Conservation (phyloP, 2,329 filamentous ascomycete species). For the Thermoascus crustaceus region DNA sequence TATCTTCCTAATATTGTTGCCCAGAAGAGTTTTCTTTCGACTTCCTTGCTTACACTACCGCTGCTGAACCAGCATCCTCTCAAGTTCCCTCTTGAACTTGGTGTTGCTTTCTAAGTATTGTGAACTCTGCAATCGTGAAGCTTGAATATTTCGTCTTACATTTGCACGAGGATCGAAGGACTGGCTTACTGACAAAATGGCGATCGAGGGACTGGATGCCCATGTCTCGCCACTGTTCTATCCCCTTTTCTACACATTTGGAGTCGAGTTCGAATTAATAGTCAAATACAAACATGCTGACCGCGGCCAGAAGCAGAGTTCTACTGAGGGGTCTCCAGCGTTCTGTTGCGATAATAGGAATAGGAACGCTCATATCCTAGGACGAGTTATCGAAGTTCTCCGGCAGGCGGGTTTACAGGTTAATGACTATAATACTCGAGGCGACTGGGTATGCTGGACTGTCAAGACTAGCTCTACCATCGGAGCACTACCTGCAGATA, state of each 20-base stretch:
- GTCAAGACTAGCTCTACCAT: slow-evolving; percentile 6
- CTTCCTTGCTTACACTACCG: too few relatives aligned
- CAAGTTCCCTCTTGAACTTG: too few relatives aligned
- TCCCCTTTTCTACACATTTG: slow-evolving; percentile 5
- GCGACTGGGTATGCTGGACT: slow-evolving; percentile 6
- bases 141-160: too few relatives aligned
- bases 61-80: too few relatives aligned
- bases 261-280: slow-evolving; percentile 12
- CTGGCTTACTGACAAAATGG: too few relatives aligned
- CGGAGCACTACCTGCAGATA: slow-evolving; percentile 2
- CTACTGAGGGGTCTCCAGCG: background rate
- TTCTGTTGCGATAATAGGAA: background rate
- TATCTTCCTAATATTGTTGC: too few relatives aligned
- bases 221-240: slow-evolving; percentile 4
- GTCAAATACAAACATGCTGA: slow-evolving; percentile 7
- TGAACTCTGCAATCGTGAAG: too few relatives aligned
- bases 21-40: too few relatives aligned
- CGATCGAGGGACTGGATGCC: background rate
- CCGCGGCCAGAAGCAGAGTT: background rate
- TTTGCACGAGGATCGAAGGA: too few relatives aligned
- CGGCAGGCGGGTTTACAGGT: slow-evolving; percentile 5
- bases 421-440: slow-evolving; percentile 5
- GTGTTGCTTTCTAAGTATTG: too few relatives aligned
- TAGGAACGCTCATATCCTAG: slow-evolving; percentile 6
- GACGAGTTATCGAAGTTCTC: slow-evolving; percentile 7